Evolutionary conservation across 2,329 filamentous ascomycete species (phyloP).

Genomic region (Trichoderma lentiforme): DNA sequence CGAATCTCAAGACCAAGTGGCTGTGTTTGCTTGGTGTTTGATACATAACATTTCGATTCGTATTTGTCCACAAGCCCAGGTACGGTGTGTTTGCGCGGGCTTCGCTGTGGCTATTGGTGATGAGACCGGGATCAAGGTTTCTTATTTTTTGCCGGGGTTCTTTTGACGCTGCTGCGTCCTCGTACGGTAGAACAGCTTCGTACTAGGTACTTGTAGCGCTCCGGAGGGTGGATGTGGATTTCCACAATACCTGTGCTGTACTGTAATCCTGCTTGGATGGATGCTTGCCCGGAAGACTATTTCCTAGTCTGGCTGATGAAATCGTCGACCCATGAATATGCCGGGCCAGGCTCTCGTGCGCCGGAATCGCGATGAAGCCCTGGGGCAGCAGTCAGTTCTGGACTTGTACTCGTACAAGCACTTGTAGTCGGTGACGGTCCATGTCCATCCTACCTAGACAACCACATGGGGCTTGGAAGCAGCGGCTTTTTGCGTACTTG

Average conservation of each 20-base stretch:
- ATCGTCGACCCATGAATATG: constrained; percentile 1
- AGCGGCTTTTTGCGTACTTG: constrained; percentile 6
- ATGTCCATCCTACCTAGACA: constrained; percentile 5
- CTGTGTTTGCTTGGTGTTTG: background rate
- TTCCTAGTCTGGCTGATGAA: constrained; percentile 3
- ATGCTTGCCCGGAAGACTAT: background rate
- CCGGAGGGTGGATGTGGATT: constrained; percentile 2
- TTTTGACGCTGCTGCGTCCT: background rate
- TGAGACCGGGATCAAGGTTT: constrained; percentile 14
- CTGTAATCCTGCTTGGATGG: background rate
- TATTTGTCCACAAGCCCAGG: background rate
- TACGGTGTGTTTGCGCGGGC: constrained; percentile 1
- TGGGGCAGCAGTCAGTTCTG: background rate
- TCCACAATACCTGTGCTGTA: background rate
- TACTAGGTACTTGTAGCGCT: background rate
- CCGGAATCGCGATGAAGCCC: constrained; percentile 11
- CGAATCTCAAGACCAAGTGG: background rate
- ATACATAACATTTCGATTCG: background rate
- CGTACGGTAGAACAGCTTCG: background rate
- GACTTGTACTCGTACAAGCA: background rate
- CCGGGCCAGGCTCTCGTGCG: constrained; percentile 2
- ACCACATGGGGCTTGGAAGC: constrained; percentile 14
- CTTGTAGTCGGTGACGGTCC: background rate
- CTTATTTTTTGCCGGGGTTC: constrained; percentile 9
- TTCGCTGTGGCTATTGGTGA: constrained; percentile 3